phyloP scores from a whole-genome alignment of 805 yeast genomes.

The Candida alai region DNA sequence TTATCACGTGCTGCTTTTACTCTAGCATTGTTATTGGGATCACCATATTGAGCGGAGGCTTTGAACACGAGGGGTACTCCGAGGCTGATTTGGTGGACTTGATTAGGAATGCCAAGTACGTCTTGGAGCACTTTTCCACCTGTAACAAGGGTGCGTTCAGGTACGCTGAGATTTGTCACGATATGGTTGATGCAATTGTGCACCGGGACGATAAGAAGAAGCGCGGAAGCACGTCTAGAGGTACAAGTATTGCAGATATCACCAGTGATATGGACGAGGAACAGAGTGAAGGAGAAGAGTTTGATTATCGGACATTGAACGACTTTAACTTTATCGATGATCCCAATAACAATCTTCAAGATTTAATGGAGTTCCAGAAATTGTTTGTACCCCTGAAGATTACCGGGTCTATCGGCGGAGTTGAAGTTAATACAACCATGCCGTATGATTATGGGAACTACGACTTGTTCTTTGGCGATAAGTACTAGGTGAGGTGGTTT shows the following conservation, averaged over 20 bases:
- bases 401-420: conserved; percentile 6
- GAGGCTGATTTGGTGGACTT: conserved; percentile 10
- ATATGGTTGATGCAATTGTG: conserved; percentile 10
- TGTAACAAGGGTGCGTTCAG: conserved; percentile 12
- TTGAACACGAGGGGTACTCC: conserved; percentile 10
- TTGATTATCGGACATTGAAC: conserved; percentile 8
- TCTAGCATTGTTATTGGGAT: conserved; percentile 12
- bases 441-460: conserved; percentile 13
- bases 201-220: conserved; percentile 3
- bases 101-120: conserved; percentile 9
- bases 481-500: conserved; percentile 5
- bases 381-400: conserved; percentile 16
- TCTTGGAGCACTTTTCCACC: conserved; percentile 10
- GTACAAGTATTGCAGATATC: background rate
- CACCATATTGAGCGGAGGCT: conserved; percentile 9
- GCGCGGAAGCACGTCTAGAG: background rate
- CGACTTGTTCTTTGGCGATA: conserved; percentile 13
- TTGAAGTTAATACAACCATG: conserved; percentile 6
- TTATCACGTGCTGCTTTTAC: conserved; percentile 14
- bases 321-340: conserved; percentile 14
- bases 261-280: conserved; percentile 2
- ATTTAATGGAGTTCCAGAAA: conserved; percentile 17
- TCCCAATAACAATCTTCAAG: conserved; percentile 11
- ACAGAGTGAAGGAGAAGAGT: conserved; percentile 5
- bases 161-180: conserved; percentile 9